phyloP scores from a whole-genome alignment of 1,284 basidiomycete genomes.

The Ustilago tritici region DNA sequence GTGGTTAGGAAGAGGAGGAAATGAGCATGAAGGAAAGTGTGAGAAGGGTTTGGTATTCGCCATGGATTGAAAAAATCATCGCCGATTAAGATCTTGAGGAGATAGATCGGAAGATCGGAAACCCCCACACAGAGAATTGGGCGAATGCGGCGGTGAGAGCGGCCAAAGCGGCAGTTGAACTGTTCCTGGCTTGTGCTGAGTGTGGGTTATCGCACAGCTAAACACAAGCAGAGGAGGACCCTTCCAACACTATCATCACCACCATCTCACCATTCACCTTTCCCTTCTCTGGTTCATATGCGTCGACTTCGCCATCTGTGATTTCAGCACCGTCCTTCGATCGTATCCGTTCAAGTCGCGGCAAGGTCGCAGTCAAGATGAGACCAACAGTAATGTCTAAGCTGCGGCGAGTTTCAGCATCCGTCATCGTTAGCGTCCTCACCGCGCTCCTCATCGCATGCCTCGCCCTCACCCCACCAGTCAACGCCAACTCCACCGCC shows the following conservation, averaged over 20 bases:
- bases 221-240: neutral
- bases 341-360: neutral
- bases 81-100: conserved; percentile 15
- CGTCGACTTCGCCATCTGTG: neutral
- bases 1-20: neutral
- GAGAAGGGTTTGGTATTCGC: neutral
- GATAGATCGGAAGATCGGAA: neutral
- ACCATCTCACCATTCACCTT: too few relatives aligned
- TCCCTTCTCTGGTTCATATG: neutral
- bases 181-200: conserved; percentile 25
- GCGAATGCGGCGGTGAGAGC: conserved; percentile 1
- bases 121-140: conserved; percentile 21
- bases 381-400: neutral
- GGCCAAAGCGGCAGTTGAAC: neutral
- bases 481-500: conserved; percentile 10
- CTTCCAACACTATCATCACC: neutral
- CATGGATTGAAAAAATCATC: conserved; percentile 22
- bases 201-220: neutral
- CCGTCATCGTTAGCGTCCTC: neutral
- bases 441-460: neutral
- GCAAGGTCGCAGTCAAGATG: neutral
- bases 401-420: neutral
- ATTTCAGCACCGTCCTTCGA: neutral
- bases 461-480: neutral
- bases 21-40: neutral